Evolutionary conservation across 768 basidiomycete species (phyloP), one percentile per base, ranked within the genome.

Genomic region (Naganishia vaughanmartiniae): DNA sequence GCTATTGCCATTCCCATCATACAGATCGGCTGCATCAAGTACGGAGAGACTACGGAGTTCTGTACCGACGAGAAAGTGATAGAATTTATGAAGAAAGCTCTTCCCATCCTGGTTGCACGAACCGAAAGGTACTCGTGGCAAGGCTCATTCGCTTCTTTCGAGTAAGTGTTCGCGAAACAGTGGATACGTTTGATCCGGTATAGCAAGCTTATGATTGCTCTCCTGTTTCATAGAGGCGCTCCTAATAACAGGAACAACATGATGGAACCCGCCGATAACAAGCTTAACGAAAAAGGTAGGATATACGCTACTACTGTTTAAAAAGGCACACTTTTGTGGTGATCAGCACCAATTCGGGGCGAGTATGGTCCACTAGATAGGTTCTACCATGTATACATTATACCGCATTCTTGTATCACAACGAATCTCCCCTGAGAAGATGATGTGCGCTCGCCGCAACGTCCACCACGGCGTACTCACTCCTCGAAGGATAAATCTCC

Each of bases 121-220:
- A 36, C 36, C 75, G 70, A 75, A 51, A 53, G 77, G 51, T 77
- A 75, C 72, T 54, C 76, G 11, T 79, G 73, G 72, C 76, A 76
- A 57, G 77, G 77, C 31, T 75, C 76, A 15, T 73, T 76, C 67
- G 71, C 31, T n/a, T 9, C 48, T 58, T 56, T 56, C 55, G 28
- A 26, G 55, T 56, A 33, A 28, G 55, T 56, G 17, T 24, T 1
- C n/a, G 1, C 4, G 21, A 19, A 19, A 19, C 48, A 4, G 24
- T 28, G 57, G 31, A 34, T 36, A 14, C 1, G 31, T 19, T 55
- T 19, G 11, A 55, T n/a, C 21, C 17, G 5, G 33, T 51, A 51
- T 4, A 34, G 4, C 54, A 15, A 33, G 54, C 33, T 19, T 15
- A 15, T 30, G 26, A 2, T 19, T 34, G 12, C 2, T n/a, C 7